Evolutionary conservation across 257 asterid species (phyloP).

Genomic region (Solanum virginianum): DNA sequence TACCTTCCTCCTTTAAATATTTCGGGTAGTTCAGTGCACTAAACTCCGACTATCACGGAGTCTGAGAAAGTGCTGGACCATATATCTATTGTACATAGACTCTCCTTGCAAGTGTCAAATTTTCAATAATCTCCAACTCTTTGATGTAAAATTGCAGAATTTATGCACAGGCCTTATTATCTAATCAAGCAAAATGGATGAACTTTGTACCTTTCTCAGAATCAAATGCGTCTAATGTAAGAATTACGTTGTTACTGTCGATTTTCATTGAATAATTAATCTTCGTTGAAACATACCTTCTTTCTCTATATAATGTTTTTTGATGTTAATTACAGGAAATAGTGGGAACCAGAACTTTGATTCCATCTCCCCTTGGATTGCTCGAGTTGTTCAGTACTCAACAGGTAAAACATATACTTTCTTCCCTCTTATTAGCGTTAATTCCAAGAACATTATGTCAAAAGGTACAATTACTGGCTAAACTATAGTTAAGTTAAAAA

Average conservation of each 20-base stretch:
- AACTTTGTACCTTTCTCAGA: slow-evolving; percentile 41
- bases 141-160: slow-evolving; percentile 23
- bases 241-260: not conserved
- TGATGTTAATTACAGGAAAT: slow-evolving; percentile 27
- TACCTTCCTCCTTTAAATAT: not conserved
- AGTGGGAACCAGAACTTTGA: slow-evolving; percentile 51
- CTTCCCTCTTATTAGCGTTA: not conserved
- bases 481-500: not conserved
- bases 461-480: not conserved
- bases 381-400: slow-evolving; percentile 51
- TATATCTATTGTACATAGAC: not conserved
- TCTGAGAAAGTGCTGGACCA: not conserved
- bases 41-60: not conserved
- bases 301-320: not conserved
- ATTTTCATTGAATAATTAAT: not conserved
- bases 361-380: slow-evolving; percentile 52
- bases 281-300: not conserved
- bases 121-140: not conserved
- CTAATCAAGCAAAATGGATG: slow-evolving; percentile 66
- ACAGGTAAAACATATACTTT: slow-evolving; percentile 23
- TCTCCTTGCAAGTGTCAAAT: not conserved
- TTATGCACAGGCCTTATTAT: slow-evolving; percentile 42
- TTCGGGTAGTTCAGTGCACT: not conserved
- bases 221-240: slow-evolving; percentile 31
- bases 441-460: not conserved